These are phyloP conservation scores for Aspergillus tubingensis DNA, from an alignment of 2,329 filamentous ascomycete genomes.

Conservation along the genomic window DNA sequence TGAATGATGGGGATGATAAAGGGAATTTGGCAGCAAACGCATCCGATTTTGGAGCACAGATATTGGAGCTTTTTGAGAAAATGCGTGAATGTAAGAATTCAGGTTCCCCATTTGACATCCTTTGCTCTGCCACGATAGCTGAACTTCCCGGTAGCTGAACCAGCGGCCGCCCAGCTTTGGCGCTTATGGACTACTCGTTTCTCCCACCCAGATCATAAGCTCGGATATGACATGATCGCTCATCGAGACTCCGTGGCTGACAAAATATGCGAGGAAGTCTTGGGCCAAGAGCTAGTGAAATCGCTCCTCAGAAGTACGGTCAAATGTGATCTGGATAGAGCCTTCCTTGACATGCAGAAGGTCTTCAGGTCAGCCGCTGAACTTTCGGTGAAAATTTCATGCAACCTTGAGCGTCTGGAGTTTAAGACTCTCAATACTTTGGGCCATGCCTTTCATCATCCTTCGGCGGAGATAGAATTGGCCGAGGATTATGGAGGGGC, in stretches of 20 bases:
- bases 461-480: not conserved
- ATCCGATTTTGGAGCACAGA: not conserved
- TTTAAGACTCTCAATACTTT: not conserved
- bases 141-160: not conserved
- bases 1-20: not conserved
- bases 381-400: not conserved
- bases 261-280: not conserved
- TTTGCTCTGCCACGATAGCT: not conserved
- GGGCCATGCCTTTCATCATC: not conserved
- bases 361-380: not conserved
- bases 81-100: not conserved
- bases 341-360: not conserved
- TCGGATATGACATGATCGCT: not conserved
- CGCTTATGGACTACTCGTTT: not conserved
- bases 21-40: not conserved
- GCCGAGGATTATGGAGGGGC: not conserved
- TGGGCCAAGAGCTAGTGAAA: not conserved
- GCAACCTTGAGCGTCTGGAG: not conserved
- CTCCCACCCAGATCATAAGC: not conserved
- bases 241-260: not conserved
- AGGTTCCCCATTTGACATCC: not conserved
- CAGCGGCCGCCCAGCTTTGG: not conserved
- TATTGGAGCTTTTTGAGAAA: not conserved
- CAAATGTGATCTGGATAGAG: not conserved
- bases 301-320: not conserved